These are phyloP conservation scores for Botrytis galanthina DNA, from an alignment of 2,329 filamentous ascomycete genomes.

Conservation along the genomic window DNA sequence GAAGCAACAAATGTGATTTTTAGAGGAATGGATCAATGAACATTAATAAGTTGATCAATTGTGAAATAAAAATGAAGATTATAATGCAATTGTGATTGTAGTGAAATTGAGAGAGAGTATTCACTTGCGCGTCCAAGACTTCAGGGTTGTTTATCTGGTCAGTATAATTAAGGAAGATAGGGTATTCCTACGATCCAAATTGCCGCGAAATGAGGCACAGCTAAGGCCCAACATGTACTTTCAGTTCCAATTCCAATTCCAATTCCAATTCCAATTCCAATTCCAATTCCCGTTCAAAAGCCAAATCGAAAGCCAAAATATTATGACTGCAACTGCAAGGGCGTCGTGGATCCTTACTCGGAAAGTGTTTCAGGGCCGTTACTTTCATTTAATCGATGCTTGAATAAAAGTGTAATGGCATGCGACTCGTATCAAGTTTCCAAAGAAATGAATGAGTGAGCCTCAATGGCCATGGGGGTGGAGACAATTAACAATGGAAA, in stretches of 20 bases:
- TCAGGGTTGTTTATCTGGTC: constrained; percentile 3
- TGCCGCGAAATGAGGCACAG: constrained; percentile 15
- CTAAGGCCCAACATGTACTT: background rate
- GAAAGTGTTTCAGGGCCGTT: constrained; percentile 15
- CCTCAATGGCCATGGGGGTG: constrained; percentile 2
- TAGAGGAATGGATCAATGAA: background rate
- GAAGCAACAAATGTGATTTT: background rate
- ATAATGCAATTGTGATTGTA: constrained; percentile 2
- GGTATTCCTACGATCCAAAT: constrained; percentile 12
- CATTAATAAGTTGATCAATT: background rate
- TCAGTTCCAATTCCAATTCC: background rate
- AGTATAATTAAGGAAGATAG: constrained; percentile 9
- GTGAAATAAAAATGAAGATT: background rate
- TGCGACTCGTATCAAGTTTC: constrained; percentile 9
- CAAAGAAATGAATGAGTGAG: constrained; percentile 9
- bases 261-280: background rate
- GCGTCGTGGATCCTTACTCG: constrained; percentile 17
- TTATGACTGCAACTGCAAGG: constrained; percentile 2
- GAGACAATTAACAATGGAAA: background rate
- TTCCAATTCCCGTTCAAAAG: background rate
- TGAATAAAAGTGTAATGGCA: constrained; percentile 4
- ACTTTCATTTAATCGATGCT: constrained; percentile 11
- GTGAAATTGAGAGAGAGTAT: background rate
- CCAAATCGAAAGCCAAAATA: background rate
- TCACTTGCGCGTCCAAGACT: constrained; percentile 1